Conservation (phyloP, 2,329 filamentous ascomycete species). For the Fusarium sp. region DNA sequence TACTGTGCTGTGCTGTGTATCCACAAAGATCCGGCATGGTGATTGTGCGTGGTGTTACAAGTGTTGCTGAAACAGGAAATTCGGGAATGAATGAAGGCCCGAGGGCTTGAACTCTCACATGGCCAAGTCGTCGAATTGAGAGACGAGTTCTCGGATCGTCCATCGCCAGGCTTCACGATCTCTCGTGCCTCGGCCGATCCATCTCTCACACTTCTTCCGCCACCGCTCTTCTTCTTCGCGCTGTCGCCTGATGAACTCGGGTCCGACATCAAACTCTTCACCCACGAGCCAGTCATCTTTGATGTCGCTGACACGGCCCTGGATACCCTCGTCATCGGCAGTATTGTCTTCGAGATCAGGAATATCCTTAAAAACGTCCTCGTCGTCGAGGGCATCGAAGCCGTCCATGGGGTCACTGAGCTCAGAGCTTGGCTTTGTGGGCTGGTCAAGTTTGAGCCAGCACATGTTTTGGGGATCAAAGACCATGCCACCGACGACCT, state of each 20-base stretch:
- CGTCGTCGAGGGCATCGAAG: conserved; percentile 81
- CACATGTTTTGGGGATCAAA: conserved; percentile 98
- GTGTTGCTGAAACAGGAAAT: conserved; percentile 33
- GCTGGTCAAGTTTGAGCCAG: conserved; percentile 83
- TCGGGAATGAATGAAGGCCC: conserved; percentile 29
- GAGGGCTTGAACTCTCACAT: conserved; percentile 43
- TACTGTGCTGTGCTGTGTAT: conserved; percentile 31
- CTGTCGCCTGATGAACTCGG: conserved; percentile 90
- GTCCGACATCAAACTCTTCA: conserved; percentile 97
- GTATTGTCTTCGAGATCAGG: conserved; percentile 84
- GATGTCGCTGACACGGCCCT: conserved; percentile 68
- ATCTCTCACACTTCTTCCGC: conserved; percentile 87
- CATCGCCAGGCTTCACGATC: conserved; percentile 79
- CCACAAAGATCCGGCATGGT: conserved; percentile 34
- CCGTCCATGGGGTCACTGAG: conserved; percentile 70
- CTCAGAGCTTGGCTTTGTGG: conserved; percentile 61
- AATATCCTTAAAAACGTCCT: conserved; percentile 95
- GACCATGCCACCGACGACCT: conserved; percentile 97
- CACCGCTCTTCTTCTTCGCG: conserved; percentile 92
- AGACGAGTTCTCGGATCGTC: conserved; percentile 74
- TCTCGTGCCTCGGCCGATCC: conserved; percentile 73
- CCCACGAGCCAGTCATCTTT: conserved; percentile 87
- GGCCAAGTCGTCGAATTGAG: conserved; percentile 55
- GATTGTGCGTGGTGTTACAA: conserved; percentile 42
- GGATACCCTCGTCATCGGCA: conserved; percentile 61